A percentile compares a stretch with the other conserved stretches of the same genome.
These are phyloP conservation scores for Sungouiella thailandica DNA, from an alignment of 805 yeast species.

Conservation along the genomic window DNA sequence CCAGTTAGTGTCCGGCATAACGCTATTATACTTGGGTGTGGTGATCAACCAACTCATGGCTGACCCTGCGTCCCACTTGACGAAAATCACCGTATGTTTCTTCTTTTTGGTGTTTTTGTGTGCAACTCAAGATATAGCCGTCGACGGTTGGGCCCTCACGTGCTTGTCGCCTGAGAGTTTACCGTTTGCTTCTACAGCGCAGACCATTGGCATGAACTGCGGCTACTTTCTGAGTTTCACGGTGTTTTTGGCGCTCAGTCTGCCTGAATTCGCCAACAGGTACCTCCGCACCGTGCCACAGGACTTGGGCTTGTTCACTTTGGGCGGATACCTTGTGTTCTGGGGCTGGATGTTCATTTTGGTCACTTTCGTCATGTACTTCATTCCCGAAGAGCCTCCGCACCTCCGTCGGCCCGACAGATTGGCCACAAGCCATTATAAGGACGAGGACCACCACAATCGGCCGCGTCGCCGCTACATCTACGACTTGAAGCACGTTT, in stretches of 20 bases:
- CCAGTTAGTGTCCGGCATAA: constrained; percentile 71
- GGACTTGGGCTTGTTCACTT: constrained; percentile 60
- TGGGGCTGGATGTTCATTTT: constrained; percentile 71
- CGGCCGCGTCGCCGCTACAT: constrained; percentile 8
- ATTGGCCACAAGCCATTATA: constrained; percentile 23
- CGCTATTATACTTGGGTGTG: constrained; percentile 62
- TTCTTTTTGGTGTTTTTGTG: constrained; percentile 78
- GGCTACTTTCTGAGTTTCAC: constrained; percentile 93
- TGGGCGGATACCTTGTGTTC: constrained; percentile 70
- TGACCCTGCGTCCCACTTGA: constrained; percentile 46
- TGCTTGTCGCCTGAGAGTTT: constrained; percentile 71
- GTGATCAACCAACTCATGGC: constrained; percentile 45
- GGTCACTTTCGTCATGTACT: constrained; percentile 58
- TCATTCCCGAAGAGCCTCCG: constrained; percentile 69
- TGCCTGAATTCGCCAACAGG: constrained; percentile 88
- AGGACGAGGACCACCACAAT: constrained; percentile 24
- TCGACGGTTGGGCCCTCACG: constrained; percentile 98
- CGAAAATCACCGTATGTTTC: constrained; percentile 62
- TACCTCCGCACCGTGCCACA: constrained; percentile 62
- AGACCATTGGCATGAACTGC: constrained; percentile 88
- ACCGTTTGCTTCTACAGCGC: constrained; percentile 95
- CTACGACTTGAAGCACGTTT: constrained; percentile 45
- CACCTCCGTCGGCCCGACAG: constrained; percentile 35
- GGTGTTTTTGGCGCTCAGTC: constrained; percentile 82
- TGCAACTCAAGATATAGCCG: constrained; percentile 98